Percentiles rank a stretch among this genome's conserved stretches.
phyloP scores from a whole-genome alignment of 345 rosid species.

The rapeseed (Brassica napus) region Da-Ae NC_063436.1:9690001-9690500 shows the following conservation, averaged over 20 bases:
- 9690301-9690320: constrained; percentile 50
- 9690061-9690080: constrained; percentile 15
- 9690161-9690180: constrained; percentile 45
- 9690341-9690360: constrained; percentile 56
- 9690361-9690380: constrained; percentile 53
- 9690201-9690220: constrained; percentile 52
- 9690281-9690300: constrained; percentile 44
- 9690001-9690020: constrained; percentile 23
- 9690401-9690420: constrained; percentile 45
- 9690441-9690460: constrained; percentile 53
- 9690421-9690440: constrained; percentile 49
- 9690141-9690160: constrained; percentile 48
- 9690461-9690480: constrained; percentile 54
- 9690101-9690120: constrained; percentile 42
- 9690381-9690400: constrained; percentile 48
- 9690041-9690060: constrained; percentile 32
- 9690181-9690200: constrained; percentile 41
- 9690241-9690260: constrained; percentile 43
- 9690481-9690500: constrained; percentile 21
- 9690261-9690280: constrained; percentile 55
- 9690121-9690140: constrained; percentile 50
- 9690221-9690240: constrained; percentile 50
- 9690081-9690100: constrained; percentile 42
- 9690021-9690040: constrained; percentile 13
- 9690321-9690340: constrained; percentile 48